Evolutionary conservation across 208 protist species (phyloP).

Genomic region (Acanthamoeba healyi): DNA sequence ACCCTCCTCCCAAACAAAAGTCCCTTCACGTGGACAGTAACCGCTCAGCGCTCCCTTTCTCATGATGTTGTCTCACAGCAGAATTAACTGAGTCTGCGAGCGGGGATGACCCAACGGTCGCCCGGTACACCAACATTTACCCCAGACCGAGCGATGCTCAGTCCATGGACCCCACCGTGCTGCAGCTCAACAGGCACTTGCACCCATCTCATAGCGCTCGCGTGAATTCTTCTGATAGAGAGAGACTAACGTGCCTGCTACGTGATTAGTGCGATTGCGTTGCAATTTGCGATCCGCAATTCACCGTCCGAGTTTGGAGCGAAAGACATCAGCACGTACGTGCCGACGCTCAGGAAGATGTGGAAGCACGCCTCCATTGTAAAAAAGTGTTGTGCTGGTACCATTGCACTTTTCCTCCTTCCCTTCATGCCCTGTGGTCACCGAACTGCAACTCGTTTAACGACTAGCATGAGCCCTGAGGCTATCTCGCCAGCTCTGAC

Average conservation of each 20-base stretch:
- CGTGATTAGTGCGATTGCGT: slow-evolving; percentile 1
- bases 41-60: not conserved
- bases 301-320: slow-evolving; percentile 33
- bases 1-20: not conserved
- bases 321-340: slow-evolving; percentile 34
- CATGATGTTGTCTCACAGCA: not conserved
- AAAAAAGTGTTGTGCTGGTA: slow-evolving; percentile 55
- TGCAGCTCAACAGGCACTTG: slow-evolving; percentile 38
- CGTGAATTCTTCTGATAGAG: too few species aligned
- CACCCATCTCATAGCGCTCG: too few species aligned
- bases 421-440: not conserved
- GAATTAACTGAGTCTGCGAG: not conserved
- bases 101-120: not conserved
- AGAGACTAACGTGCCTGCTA: not conserved
- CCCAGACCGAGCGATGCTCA: slow-evolving; percentile 20
- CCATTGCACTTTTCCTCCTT: not conserved
- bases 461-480: not conserved
- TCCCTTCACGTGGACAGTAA: not conserved
- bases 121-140: slow-evolving; percentile 47
- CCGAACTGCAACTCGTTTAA: not conserved
- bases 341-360: slow-evolving; percentile 46
- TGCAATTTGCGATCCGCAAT: slow-evolving; percentile 52
- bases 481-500: not conserved
- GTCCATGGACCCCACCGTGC: slow-evolving; percentile 39
- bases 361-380: slow-evolving; percentile 65